Evolutionary conservation across 805 yeast species (phyloP).

Genomic region (Teunomyces kruisii): DNA sequence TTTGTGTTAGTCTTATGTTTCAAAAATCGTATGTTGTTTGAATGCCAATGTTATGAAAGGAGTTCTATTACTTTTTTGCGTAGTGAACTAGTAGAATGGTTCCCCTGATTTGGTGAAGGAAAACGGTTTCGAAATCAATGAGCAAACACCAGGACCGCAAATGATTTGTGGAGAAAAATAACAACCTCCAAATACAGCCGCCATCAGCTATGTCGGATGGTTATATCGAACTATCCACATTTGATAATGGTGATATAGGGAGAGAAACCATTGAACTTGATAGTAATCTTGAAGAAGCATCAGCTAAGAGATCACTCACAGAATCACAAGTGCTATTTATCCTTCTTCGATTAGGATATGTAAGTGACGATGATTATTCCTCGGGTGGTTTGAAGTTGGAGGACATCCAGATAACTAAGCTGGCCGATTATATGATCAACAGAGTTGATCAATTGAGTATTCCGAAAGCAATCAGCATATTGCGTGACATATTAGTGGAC

Average conservation of each 20-base stretch:
- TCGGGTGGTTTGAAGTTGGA: not conserved
- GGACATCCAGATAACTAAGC: conserved; percentile 4
- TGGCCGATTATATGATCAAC: conserved; percentile 26
- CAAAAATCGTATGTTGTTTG: too few species aligned
- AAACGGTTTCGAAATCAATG: too few species aligned
- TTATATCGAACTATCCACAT: conserved; percentile 7
- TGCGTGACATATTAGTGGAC: conserved; percentile 36
- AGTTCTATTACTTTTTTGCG: too few species aligned
- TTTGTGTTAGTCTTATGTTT: not conserved
- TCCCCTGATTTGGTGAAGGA: too few species aligned
- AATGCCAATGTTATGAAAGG: too few species aligned
- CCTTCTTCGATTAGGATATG: conserved; percentile 10
- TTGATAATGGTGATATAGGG: not conserved
- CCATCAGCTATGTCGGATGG: not conserved
- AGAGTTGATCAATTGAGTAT: conserved; percentile 23
- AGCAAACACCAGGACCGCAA: not conserved
- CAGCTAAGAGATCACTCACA: not conserved
- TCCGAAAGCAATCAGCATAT: conserved; percentile 28
- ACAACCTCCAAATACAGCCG: not conserved
- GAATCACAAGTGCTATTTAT: conserved; percentile 6
- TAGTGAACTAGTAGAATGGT: too few species aligned
- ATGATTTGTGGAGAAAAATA: not conserved
- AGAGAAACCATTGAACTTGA: not conserved
- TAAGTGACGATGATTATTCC: conserved; percentile 11
- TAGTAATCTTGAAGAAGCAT: not conserved